Evolutionary conservation across 1,284 basidiomycete species (phyloP).

Genomic region (Laetiporus sulphureus): DNA sequence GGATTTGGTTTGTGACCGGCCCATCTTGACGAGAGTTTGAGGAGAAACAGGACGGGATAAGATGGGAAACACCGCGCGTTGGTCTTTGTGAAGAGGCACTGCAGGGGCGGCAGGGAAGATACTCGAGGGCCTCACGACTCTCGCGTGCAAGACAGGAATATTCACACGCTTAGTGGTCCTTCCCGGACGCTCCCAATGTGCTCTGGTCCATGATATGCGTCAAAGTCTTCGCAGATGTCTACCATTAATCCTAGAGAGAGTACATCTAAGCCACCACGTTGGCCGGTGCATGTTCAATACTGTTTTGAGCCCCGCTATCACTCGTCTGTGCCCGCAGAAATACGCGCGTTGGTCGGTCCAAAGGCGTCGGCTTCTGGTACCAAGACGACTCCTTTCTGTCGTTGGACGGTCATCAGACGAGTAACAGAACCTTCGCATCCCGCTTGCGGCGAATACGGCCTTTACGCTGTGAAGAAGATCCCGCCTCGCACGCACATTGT

Average conservation of each 20-base stretch:
- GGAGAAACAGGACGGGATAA: too few species aligned
- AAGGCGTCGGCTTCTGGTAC: background rate
- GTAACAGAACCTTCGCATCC: constrained; percentile 32
- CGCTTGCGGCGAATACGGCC: constrained; percentile 68
- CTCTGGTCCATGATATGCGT: too few species aligned
- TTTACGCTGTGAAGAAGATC: constrained; percentile 75
- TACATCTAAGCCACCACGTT: constrained; percentile 42
- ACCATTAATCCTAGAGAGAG: too few species aligned
- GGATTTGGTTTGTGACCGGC: constrained; percentile 59
- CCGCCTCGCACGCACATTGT: constrained; percentile 60
- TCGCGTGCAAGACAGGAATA: background rate
- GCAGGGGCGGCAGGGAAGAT: too few species aligned
- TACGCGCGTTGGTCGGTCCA: constrained; percentile 23
- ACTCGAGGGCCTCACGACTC: background rate
- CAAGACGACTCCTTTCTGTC: too few species aligned
- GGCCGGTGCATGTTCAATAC: constrained; percentile 46
- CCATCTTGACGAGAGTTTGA: constrained; percentile 35
- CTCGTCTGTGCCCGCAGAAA: constrained; percentile 37
- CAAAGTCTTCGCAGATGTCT: too few species aligned
- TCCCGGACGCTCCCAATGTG: too few species aligned
- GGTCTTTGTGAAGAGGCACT: too few species aligned
- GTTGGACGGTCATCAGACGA: constrained; percentile 19
- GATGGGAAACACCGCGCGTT: too few species aligned
- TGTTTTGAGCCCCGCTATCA: constrained; percentile 42
- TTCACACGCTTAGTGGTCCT: background rate